phyloP scores from a whole-genome alignment of 495 filamentous ascomycete species.

The Lasiosphaeria ovina region DNA sequence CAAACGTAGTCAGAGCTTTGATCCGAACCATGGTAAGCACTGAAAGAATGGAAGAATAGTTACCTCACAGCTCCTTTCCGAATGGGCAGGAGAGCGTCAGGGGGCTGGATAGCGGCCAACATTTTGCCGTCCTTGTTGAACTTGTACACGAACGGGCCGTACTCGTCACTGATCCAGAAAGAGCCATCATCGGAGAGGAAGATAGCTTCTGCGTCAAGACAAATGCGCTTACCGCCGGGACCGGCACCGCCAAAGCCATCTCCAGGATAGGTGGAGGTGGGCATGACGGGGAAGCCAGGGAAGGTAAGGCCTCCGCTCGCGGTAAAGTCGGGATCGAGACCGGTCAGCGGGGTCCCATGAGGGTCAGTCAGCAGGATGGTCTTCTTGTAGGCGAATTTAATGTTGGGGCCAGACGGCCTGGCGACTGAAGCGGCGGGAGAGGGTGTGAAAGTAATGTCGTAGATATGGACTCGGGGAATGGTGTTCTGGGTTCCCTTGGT shows the following conservation, averaged over 20 bases:
- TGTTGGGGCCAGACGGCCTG: slow-evolving; percentile 61
- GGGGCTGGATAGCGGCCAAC: slow-evolving; percentile 64
- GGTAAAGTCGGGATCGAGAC: slow-evolving; percentile 64
- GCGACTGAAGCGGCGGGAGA: slow-evolving; percentile 49
- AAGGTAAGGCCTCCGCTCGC: slow-evolving; percentile 49
- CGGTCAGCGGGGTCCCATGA: slow-evolving; percentile 65
- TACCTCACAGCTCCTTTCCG: slow-evolving; percentile 50
- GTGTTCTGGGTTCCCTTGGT: slow-evolving; percentile 75
- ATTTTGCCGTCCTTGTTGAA: slow-evolving; percentile 62
- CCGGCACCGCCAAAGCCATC: slow-evolving; percentile 67
- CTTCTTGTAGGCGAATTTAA: slow-evolving; percentile 63
- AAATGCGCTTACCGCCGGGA: slow-evolving; percentile 58
- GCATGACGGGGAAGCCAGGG: slow-evolving; percentile 62
- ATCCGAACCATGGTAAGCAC: background rate
- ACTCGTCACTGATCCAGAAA: slow-evolving; percentile 81
- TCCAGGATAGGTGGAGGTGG: slow-evolving; percentile 64
- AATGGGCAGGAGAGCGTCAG: slow-evolving; percentile 63
- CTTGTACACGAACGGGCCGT: slow-evolving; percentile 70
- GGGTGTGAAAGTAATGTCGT: slow-evolving; percentile 58
- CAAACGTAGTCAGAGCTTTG: background rate
- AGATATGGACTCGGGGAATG: slow-evolving; percentile 71
- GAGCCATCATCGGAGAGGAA: slow-evolving; percentile 60
- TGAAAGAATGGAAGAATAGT: slow-evolving; percentile 10
- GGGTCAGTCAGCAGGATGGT: slow-evolving; percentile 68
- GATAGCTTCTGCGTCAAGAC: slow-evolving; percentile 69